Evolutionary conservation across 306 rosid genomes (phyloP), one percentile per base, ranked within the genome.

Genomic region (Ziziphus jujuba): DNA sequence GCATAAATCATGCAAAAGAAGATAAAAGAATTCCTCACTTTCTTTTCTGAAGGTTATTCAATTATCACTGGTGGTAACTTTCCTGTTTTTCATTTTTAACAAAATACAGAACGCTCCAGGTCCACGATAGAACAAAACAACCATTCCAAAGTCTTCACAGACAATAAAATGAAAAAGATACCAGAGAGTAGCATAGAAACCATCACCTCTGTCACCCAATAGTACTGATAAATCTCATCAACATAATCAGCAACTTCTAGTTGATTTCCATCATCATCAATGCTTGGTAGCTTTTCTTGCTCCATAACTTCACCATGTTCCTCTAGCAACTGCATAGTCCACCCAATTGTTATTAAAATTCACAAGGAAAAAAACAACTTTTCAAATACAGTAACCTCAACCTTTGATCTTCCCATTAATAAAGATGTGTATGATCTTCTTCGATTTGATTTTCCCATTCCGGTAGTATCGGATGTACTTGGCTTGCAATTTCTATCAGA

Each of bases 201-300:
- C 31, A 62, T 71, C 70, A 92, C 98, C 97, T 89, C 97, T 48
- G 80, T 79, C 66, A 78, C 65, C 98, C 98, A 92, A 75, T 92
- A 92, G 60, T 89, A 89, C 53, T 59, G 84, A 80, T 89, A 87
- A 67, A 89, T 87, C 35, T 86, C 98, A 71, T 90, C 91, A 74
- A 92, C 74, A 59, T 87, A 89, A 69, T 89, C 97, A 60, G 92
- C 81, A 67, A 92, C 97, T 84, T 92, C 98, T 62, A 86, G 87
- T 76, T 92, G 97, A 73, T 92, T 86, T 75, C 78, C 25, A 48
- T 72, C 75, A 84, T 89, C 72, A 77, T 92, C 98, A 45, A 92
- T 87, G 66, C 63, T 84, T 44, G 95, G 95, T 7, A 89, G 82
- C 69, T 77, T 76, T 60, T 84, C 83, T 35, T 66, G 70, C 85